Base-by-base conservation (phyloP, 495 filamentous ascomycete genomes). In the Viridothelium virens region DNA sequence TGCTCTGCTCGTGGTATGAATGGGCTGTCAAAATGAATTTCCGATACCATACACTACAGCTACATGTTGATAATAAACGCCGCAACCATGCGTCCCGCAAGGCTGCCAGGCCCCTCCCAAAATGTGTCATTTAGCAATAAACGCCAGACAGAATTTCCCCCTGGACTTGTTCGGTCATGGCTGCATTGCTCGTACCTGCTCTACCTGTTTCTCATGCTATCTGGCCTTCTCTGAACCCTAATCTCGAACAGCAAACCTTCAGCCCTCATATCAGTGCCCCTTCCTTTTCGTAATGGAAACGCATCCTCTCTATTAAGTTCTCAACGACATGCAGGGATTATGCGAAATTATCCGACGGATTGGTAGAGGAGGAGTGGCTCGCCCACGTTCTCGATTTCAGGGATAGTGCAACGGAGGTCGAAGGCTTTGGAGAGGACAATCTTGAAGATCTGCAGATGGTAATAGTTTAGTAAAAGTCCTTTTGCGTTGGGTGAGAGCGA, bases 351-450 rank as follows among this genome's bases (percentile, higher is more conserved):
- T 31, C 62, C 62, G 7, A 77, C 69, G 56, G 71, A 62, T 65
- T 77, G 76, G 64, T 98, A 98, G 65, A 98, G 85, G 37, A 98
- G 80, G 46, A 98, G 80, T n/a, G 94, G 94, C 77, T 98, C 94
- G 73, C 94, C 94, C 61, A 96, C 86, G 73, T 97, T 92, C 75
- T 96, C 93, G 73, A 98, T 97, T 76, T 98, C 94, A 10, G 94
- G 94, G 73, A 98, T 97, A 3, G 94, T 98, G 81, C 94, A 98
- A 74, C 96, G 96, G 66, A 98, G 83, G 75, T 98, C 94, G 74
- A 98, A 98, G 0, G 94, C 95, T 78, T 98, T 98, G 66, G 93
- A 93, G 38, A 98, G 84, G 65, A 98, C 94, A 71, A 98, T 98
- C 76, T 98, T 98, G 84, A 98, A 98, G 74, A 98, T 98, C 94